Evolutionary conservation across 2,329 filamentous ascomycete species (phyloP).

Genomic region (Dactylonectria estremocensis): DNA sequence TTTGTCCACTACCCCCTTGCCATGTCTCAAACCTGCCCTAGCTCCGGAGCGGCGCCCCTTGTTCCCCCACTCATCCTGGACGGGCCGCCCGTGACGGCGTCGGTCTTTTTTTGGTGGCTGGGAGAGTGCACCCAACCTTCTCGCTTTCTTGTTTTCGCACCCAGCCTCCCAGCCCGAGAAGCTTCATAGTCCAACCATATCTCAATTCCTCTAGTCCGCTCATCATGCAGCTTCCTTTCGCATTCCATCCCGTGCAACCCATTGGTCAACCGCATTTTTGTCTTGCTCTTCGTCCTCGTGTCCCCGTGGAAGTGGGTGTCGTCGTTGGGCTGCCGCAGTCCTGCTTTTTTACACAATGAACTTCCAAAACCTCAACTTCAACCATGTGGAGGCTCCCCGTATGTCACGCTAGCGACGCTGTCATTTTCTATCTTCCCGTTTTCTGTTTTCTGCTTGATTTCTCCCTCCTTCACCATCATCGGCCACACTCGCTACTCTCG

Average conservation of each 20-base stretch:
- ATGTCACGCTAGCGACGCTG: slow-evolving; percentile 45
- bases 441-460: not conserved
- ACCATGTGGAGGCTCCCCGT: slow-evolving; percentile 57
- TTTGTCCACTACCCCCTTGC: not conserved
- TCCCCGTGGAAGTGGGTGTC: slow-evolving; percentile 52
- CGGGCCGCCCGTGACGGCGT: slow-evolving; percentile 37
- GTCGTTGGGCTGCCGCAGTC: slow-evolving; percentile 39
- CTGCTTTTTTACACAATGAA: slow-evolving; percentile 53
- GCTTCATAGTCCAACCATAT: slow-evolving; percentile 53
- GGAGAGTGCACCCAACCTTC: slow-evolving; percentile 42
- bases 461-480: not conserved
- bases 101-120: slow-evolving; percentile 44
- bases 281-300: slow-evolving; percentile 35
- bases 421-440: not conserved
- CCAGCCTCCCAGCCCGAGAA: slow-evolving; percentile 49
- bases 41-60: not conserved
- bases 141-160: slow-evolving; percentile 27
- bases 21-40: not conserved
- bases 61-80: slow-evolving; percentile 13
- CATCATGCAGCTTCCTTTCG: slow-evolving; percentile 52
- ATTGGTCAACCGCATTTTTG: slow-evolving; percentile 50
- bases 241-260: slow-evolving; percentile 51
- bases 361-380: slow-evolving; percentile 54
- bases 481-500: slow-evolving; percentile 15
- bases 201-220: slow-evolving; percentile 44